These are phyloP conservation scores for Eimeria zaria DNA, from an alignment of 169 alveolate species.

Conservation along the genomic window DNA sequence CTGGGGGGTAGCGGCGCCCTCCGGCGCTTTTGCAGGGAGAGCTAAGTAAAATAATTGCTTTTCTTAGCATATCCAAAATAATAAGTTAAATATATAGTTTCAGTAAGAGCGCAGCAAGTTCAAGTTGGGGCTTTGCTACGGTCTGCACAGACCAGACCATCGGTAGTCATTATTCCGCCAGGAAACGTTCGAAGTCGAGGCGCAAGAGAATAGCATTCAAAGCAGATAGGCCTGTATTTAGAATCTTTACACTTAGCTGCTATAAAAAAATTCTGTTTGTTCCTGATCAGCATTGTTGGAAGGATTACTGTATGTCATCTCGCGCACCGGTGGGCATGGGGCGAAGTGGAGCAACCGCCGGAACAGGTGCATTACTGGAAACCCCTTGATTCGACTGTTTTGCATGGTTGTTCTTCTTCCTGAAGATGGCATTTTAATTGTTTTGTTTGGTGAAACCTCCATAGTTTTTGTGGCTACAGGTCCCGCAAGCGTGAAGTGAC, in stretches of 20 bases:
- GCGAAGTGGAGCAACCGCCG: neutral
- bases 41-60: neutral
- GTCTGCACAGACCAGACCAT: constrained; percentile 6
- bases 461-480: neutral
- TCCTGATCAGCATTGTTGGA: neutral
- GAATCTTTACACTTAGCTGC: neutral
- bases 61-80: neutral
- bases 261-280: neutral
- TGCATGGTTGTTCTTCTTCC: neutral
- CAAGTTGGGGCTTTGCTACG: constrained; percentile 4
- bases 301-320: neutral
- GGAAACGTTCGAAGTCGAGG: neutral
- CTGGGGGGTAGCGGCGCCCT: neutral
- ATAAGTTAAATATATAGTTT: neutral
- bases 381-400: neutral
- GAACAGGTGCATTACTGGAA: neutral
- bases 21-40: neutral
- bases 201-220: neutral
- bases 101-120: neutral
- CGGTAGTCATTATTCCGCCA: neutral
- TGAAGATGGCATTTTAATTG: neutral
- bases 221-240: neutral
- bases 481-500: constrained; percentile 19
- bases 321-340: constrained; percentile 18
- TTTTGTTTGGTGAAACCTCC: neutral